Conservation (phyloP, 1,139 yeast genomes). For the Suhomyces guaymorum region DNA sequence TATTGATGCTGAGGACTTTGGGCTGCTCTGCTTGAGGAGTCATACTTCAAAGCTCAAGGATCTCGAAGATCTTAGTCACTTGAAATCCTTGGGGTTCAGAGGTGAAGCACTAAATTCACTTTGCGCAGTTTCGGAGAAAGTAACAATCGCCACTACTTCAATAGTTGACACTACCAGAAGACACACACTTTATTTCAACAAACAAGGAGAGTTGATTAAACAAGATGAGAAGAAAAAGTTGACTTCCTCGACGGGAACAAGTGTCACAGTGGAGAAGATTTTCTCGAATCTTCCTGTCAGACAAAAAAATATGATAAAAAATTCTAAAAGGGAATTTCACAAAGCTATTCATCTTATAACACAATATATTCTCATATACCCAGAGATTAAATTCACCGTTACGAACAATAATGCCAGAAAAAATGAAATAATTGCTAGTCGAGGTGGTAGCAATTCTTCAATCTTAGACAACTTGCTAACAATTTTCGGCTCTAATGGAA, state of each 20-base stretch:
- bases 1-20: slow-evolving; percentile 59
- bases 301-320: slow-evolving; percentile 66
- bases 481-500: slow-evolving; percentile 68
- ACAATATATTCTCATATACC: slow-evolving; percentile 64
- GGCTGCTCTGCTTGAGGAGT: slow-evolving; percentile 64
- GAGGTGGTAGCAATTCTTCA: slow-evolving; percentile 41
- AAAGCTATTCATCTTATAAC: slow-evolving; percentile 64
- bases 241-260: slow-evolving; percentile 53
- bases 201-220: slow-evolving; percentile 48
- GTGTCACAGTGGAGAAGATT: slow-evolving; percentile 49
- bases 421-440: slow-evolving; percentile 49
- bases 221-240: slow-evolving; percentile 40
- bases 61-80: slow-evolving; percentile 57
- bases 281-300: slow-evolving; percentile 75
- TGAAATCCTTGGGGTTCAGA: slow-evolving; percentile 71
- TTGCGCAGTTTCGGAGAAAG: slow-evolving; percentile 56
- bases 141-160: slow-evolving; percentile 58
- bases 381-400: slow-evolving; percentile 59
- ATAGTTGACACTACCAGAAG: slow-evolving; percentile 56
- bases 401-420: slow-evolving; percentile 54
- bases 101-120: slow-evolving; percentile 84
- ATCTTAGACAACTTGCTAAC: slow-evolving; percentile 57
- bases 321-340: slow-evolving; percentile 68
- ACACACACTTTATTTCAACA: slow-evolving; percentile 51
- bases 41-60: slow-evolving; percentile 73